These are phyloP conservation scores for Trichoderma koningii DNA, from an alignment of 2,329 filamentous ascomycete genomes.

Conservation along the genomic window DNA sequence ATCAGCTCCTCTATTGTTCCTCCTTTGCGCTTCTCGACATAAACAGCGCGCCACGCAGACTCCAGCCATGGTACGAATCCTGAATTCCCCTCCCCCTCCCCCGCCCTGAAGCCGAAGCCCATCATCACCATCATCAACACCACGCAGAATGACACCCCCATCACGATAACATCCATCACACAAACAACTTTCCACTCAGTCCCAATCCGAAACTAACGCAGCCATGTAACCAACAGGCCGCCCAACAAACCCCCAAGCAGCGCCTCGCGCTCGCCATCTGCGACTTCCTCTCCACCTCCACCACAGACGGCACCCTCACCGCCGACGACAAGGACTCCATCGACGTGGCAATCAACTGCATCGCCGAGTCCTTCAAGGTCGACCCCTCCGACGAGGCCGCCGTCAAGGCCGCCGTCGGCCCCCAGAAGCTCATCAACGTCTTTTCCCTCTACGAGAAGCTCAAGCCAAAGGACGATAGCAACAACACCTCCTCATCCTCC, in stretches of 20 bases:
- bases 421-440: conserved; percentile 85
- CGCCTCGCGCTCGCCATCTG: conserved; percentile 95
- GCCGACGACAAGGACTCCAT: conserved; percentile 90
- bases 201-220: neutral
- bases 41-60: too few relatives aligned
- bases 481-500: conserved; percentile 38
- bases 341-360: conserved; percentile 92
- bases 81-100: neutral
- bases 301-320: conserved; percentile 84
- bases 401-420: conserved; percentile 74
- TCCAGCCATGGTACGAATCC: conserved; percentile 17
- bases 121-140: neutral
- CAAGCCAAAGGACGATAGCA: conserved; percentile 55
- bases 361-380: conserved; percentile 92
- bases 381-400: conserved; percentile 76
- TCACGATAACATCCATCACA: too few relatives aligned
- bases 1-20: too few relatives aligned
- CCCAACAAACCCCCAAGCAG: conserved; percentile 62
- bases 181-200: too few relatives aligned
- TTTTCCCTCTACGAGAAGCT: conserved; percentile 97
- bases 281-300: conserved; percentile 85
- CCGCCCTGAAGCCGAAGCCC: too few relatives aligned
- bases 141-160: neutral
- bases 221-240: conserved; percentile 31
- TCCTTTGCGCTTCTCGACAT: neutral